Conservation (phyloP, 2,329 filamentous ascomycete species). For the Pyrenophora seminiperda region DNA sequence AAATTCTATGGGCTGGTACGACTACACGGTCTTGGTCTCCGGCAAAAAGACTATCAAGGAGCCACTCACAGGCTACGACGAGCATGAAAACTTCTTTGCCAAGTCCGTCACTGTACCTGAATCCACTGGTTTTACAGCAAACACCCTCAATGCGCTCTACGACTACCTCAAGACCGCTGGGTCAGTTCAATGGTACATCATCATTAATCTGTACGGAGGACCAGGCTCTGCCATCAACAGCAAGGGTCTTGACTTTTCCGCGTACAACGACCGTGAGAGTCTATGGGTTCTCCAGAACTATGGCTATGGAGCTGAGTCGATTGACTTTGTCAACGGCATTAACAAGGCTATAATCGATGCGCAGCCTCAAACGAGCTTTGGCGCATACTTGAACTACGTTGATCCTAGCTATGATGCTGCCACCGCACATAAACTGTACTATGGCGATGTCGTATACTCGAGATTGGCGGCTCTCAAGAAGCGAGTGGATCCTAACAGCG, state of each 20-base stretch:
- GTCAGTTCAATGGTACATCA: conserved; percentile 40
- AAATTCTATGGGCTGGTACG: conserved; percentile 42
- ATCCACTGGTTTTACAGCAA: conserved; percentile 33
- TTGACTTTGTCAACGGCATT: conserved; percentile 51
- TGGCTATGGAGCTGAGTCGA: conserved; percentile 30
- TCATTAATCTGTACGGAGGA: conserved; percentile 49
- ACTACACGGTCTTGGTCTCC: conserved; percentile 52
- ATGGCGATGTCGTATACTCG: conserved; percentile 46
- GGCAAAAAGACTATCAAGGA: conserved; percentile 34
- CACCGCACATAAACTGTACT: conserved; percentile 58
- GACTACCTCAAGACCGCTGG: conserved; percentile 37
- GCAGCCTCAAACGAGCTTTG: conserved; percentile 51
- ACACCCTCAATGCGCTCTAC: conserved; percentile 37
- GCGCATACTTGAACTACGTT: conserved; percentile 61
- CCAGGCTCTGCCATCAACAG: conserved; percentile 44
- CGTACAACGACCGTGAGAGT: conserved; percentile 44
- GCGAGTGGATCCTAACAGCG: conserved; percentile 47
- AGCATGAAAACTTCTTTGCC: conserved; percentile 50
- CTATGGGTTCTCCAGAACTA: conserved; percentile 50
- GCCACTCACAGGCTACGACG: conserved; percentile 43
- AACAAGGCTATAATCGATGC: conserved; percentile 47
- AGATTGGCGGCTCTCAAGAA: conserved; percentile 48
- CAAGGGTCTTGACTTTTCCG: conserved; percentile 42
- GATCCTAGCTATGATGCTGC: conserved; percentile 56
- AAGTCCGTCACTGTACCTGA: conserved; percentile 51